A percentile compares a stretch with the other conserved stretches of the same genome.
Evolutionary conservation across 768 basidiomycete genomes (phyloP).

Genomic region (Crucibulum laeve): DNA sequence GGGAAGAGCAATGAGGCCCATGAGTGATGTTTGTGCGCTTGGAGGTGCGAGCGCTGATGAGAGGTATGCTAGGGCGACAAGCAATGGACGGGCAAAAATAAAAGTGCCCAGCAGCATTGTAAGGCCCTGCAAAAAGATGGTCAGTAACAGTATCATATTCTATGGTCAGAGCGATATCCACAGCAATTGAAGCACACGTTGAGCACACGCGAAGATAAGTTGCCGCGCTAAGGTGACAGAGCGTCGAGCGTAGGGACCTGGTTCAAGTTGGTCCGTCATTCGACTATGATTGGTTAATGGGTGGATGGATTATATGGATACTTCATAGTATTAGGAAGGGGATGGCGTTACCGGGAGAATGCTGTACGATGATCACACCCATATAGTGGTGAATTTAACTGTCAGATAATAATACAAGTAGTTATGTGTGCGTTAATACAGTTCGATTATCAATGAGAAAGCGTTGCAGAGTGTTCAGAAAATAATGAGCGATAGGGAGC

Average conservation of each 20-base stretch:
- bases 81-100: conserved; percentile 60
- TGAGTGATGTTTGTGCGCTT: conserved; percentile 65
- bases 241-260: conserved; percentile 46
- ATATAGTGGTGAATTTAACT: too few relatives aligned
- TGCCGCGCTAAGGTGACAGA: conserved; percentile 82
- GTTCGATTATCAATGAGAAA: too few relatives aligned
- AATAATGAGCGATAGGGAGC: too few relatives aligned
- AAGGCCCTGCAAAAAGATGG: conserved; percentile 39
- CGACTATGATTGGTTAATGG: too few relatives aligned
- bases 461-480: too few relatives aligned
- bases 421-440: too few relatives aligned
- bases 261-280: conserved; percentile 62
- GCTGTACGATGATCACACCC: too few relatives aligned
- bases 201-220: conserved; percentile 50
- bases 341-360: too few relatives aligned
- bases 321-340: too few relatives aligned
- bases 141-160: not conserved
- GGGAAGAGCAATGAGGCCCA: conserved; percentile 76
- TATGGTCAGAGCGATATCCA: too few relatives aligned
- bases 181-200: conserved; percentile 47
- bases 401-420: too few relatives aligned
- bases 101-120: conserved; percentile 57
- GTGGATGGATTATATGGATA: too few relatives aligned
- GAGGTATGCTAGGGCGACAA: conserved; percentile 67
- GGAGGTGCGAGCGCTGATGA: conserved; percentile 61